Base-by-base conservation (phyloP, 768 basidiomycete species). In the Termitomyces sp. region DNA sequence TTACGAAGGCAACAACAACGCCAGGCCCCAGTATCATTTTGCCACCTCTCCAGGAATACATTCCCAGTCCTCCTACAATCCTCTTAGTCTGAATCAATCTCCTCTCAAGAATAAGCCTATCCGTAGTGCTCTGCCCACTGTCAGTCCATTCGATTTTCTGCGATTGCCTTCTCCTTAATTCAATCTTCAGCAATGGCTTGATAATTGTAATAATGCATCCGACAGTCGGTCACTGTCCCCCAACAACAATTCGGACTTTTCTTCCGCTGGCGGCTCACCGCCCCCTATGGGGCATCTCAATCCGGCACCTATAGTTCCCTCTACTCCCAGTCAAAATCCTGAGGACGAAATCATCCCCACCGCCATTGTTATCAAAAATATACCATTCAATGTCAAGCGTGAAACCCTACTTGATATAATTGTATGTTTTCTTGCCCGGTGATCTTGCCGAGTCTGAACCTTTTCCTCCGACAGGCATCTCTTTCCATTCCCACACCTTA, bases 331-430 rank as follows among this genome's bases (percentile, higher is more conserved):
- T 61, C 79, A 76, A 70, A 82, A 76, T 61, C 68, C 73, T 47
- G 92, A 94, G 68, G 94, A 97, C 76, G 95, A 97, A 74, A 83
- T 97, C 74, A 98, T 98, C 77, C 96, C 96, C 59, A 98, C 96
- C 10, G 97, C 97, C 58, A 98, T 99, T 71, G 97, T 99, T 72
- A 98, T 99, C 76, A 99, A 99, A 86, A 98, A 98, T 81, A 99
- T 99, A 79, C 96, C 96, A 67, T 99, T 99, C 83, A 95, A 95
- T 70, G 94, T 98, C 67, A 93, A 95, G 78, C 89, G 93, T 71
- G 96, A 98, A 79, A 93, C 93, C 48, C 85, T 99, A 67, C 87
- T 98, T 70, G 89, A 91, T 78, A 94, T 98, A 73, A 98, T 99
- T 73, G 96, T 96, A 60, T 65, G 93, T 85, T 65, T 60, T 59